phyloP scores from a whole-genome alignment of 2,329 filamentous ascomycete genomes.

The Ceratocystis huliohia region DNA sequence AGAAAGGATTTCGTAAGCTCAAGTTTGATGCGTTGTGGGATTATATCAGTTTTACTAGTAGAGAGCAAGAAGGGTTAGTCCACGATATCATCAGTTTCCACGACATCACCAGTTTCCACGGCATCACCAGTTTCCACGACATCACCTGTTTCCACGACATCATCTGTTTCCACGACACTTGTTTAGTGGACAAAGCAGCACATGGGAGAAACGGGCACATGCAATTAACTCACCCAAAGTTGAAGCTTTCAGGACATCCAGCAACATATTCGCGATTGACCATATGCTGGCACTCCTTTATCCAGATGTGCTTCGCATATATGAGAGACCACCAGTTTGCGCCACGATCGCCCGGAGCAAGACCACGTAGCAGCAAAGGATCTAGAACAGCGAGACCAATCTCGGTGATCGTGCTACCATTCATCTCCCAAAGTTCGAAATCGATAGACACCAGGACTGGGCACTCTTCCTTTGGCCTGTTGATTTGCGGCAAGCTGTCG shows the following conservation, averaged over 20 bases:
- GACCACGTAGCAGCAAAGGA: constrained; percentile 40
- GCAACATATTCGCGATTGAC: constrained; percentile 55
- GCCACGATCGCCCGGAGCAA: constrained; percentile 49
- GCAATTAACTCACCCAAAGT: constrained; percentile 52
- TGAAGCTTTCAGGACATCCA: constrained; percentile 61
- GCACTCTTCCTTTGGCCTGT: neutral
- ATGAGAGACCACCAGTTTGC: constrained; percentile 56
- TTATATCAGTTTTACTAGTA: constrained; percentile 22
- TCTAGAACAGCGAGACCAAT: constrained; percentile 75
- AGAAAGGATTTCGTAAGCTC: neutral
- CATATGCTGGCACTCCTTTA: constrained; percentile 53
- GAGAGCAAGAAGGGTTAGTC: neutral
- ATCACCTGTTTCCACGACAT: too few species aligned
- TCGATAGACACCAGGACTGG: constrained; percentile 65
- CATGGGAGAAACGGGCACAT: constrained; percentile 6
- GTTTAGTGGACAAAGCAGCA: neutral
- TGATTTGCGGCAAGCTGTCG: neutral
- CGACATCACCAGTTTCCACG: too few species aligned
- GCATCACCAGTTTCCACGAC: too few species aligned
- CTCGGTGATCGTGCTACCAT: constrained; percentile 60
- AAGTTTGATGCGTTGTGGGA: constrained; percentile 42
- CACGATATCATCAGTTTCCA: too few species aligned
- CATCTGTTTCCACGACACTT: too few species aligned
- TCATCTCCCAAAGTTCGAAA: constrained; percentile 64
- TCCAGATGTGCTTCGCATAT: constrained; percentile 60